Evolutionary conservation across 257 asterid species (phyloP), one percentile per base, ranked within the genome.

Genomic region (Solanum bulbocastanum): DNA sequence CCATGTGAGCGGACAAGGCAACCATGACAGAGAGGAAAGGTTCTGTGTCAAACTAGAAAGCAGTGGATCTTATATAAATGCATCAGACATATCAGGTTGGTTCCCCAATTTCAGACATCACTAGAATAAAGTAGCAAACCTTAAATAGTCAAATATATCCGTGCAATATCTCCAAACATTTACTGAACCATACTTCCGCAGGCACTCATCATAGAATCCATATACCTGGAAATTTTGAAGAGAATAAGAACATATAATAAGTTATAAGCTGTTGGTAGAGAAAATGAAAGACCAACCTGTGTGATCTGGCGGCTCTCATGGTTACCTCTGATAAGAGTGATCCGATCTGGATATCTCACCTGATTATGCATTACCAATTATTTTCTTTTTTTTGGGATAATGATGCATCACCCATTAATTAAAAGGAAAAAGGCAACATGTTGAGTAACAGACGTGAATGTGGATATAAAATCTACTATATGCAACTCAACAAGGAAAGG

Each of bases 161-260:
- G 99, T 97, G 96, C 99, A 97, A 90, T 96, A 97, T 97, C 99
- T 93, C 99, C 99, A 97, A 73, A 97, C 99, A 75, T 97, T 97
- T 83, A 92, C 93, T 36, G 99, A 96, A 86, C 98, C 98, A 65
- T 97, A 97, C 88, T 97, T 97, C 89, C 98, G 97, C 27, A 96
- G 89, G 93, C 99, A 97, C 94, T 97, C 99, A n/a, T 97, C 99
- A 87, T 96, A 97, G 93, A 97, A 97, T 83, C 99, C 98, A 87
- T 97, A 97, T 33, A 97, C 99, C 99, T 97, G 94, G 79, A 89
- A 60, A 87, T 82, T 84, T 86, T 46, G 86, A 87, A 62, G 83
- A 86, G 49, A 52, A 46, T 86, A 14, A 73, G 88, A 46, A 5
- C 18, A 58, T 23, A 78, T 30, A 75, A 16, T 49, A 37, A 87